Evolutionary conservation across 2,329 filamentous ascomycete species (phyloP), one percentile per base, ranked within the genome.

Genomic region (Exutisphaerella laricina): DNA sequence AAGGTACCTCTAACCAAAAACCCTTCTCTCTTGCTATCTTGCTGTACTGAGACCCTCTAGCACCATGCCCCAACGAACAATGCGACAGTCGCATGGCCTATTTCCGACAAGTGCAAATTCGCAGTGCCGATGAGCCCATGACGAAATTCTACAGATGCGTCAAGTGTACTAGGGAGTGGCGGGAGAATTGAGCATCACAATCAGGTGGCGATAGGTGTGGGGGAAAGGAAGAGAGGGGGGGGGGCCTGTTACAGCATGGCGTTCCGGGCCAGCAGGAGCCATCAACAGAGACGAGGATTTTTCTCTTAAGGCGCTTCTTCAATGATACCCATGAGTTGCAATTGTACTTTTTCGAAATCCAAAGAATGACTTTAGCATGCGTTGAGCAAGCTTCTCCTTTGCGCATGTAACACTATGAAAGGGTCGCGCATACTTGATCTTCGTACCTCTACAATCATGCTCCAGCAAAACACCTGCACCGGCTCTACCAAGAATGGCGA

Each of bases 71-170:
- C 18, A 81, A 81, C 50, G 81, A 88, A 29, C 75, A 75, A 43
- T 98, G 92, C 72, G 76, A 85, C 60, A 88, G 88, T 50, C 76
- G 80, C 48, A 80, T 88, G 70, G 92, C 92, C 3, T 94, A 89
- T 51, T 97, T 90, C 72, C 94, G 89, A 72, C 88, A 95, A 73
- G 81, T 97, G 57, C 92, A 98, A 75, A 97, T 97, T 69, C 82
- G 92, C 57, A 94, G 88, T 73, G 92, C 92, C 39, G 92, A 98
- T 70, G 92, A 98, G 74, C 92, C 92, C 48, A 96, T 95, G 85
- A 98, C 92, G 54, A 90, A 82, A 48, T 97, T 97, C 68, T 94
- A 84, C 70, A 92, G 88, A 61, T 72, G 69, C 49, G 66, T 64
- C 14, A 63, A 66, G 49, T 72, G 69, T 47, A 60, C 57, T 4